Percentiles rank a stretch among this genome's conserved stretches.
phyloP scores from a whole-genome alignment of 176 grass and related monocot species.

The Calamus simplicifolius region DNA sequence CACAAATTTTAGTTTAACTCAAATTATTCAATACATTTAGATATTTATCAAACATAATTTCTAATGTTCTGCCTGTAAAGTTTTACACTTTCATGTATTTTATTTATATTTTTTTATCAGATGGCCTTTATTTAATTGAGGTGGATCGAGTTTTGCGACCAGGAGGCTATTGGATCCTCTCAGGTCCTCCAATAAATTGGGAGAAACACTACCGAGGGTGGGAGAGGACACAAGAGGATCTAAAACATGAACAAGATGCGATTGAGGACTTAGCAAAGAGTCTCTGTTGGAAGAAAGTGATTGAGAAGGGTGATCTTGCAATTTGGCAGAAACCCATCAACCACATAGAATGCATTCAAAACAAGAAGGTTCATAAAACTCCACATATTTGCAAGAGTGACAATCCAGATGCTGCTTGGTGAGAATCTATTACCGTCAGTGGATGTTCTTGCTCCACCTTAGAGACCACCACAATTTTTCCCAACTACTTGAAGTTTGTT shows the following conservation, averaged over 20 bases:
- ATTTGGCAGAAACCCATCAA: conserved; percentile 88
- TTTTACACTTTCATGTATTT: background rate
- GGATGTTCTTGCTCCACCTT: too few species aligned
- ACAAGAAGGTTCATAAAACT: conserved; percentile 24
- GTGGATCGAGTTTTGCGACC: conserved; percentile 84
- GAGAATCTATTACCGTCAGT: conserved; percentile 8
- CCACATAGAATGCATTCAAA: conserved; percentile 53
- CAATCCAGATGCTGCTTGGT: conserved; percentile 65
- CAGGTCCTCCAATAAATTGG: conserved; percentile 78
- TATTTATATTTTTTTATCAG: conserved; percentile 23
- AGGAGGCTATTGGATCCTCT: conserved; percentile 85
- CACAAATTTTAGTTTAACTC: too few species aligned
- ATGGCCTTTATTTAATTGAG: conserved; percentile 63
- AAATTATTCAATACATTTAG: too few species aligned
- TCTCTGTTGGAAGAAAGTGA: conserved; percentile 86
- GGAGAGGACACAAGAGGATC: conserved; percentile 80
- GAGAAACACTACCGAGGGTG: conserved; percentile 66
- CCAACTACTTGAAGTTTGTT: too few species aligned
- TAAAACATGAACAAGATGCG: conserved; percentile 81
- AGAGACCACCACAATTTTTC: too few species aligned
- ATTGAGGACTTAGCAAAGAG: conserved; percentile 58
- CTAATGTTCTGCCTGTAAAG: too few species aligned
- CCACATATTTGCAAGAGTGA: conserved; percentile 48
- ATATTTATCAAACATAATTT: too few species aligned
- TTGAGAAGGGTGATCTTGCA: conserved; percentile 78